These are phyloP conservation scores for Cyathus pygmaeus DNA, from an alignment of 1,284 basidiomycete species.

Conservation along the genomic window DNA sequence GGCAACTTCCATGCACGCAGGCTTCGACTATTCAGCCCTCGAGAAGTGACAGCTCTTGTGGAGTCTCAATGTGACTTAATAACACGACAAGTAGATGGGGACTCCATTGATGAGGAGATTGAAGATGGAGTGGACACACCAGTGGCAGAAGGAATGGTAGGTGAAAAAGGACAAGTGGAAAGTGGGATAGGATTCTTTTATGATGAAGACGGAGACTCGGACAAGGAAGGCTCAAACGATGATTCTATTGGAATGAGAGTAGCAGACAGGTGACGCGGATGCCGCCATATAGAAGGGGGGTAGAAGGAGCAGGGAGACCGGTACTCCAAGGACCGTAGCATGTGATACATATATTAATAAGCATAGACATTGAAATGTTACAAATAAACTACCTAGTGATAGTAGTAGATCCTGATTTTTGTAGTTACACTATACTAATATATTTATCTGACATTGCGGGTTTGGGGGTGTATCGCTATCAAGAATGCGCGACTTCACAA, in stretches of 20 bases:
- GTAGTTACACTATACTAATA: no score
- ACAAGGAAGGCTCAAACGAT: neutral
- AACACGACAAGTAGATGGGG: neutral
- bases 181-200: slow-evolving; percentile 2
- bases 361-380: no score
- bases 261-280: slow-evolving; percentile 1
- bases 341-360: neutral
- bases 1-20: slow-evolving; percentile 16
- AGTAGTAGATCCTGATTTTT: no score
- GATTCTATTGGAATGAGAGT: neutral
- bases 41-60: slow-evolving; percentile 13
- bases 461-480: no score
- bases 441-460: no score
- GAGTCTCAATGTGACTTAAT: slow-evolving; percentile 7
- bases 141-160: neutral
- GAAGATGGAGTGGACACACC: neutral
- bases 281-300: neutral
- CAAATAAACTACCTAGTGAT: no score
- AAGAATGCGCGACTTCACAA: no score
- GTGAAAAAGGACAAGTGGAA: neutral
- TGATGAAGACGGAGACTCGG: neutral
- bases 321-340: neutral
- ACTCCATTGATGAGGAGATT: neutral
- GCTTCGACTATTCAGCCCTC: slow-evolving; percentile 18
- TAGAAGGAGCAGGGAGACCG: slow-evolving; percentile 2